These are phyloP conservation scores for Citrus sinensis DNA, from an alignment of 345 rosid genomes.

Conservation along the genomic window DNA sequence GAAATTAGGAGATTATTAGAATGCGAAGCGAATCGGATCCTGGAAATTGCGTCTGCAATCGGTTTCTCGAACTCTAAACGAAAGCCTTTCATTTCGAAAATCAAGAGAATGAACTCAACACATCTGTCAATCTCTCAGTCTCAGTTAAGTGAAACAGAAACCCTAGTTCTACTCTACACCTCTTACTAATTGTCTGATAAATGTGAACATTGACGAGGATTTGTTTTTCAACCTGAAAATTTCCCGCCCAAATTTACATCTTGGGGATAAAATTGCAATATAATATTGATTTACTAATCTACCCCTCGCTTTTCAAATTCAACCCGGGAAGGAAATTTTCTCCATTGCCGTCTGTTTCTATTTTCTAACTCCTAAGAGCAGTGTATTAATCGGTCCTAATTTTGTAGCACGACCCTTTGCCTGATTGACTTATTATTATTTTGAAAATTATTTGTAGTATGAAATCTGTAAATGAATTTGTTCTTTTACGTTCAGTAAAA, in stretches of 20 bases:
- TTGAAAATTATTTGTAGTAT: no score
- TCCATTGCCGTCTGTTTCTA: neutral
- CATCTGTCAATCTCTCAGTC: neutral
- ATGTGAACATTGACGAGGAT: neutral
- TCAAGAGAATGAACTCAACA: neutral
- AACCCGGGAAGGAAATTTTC: neutral
- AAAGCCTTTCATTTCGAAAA: conserved; percentile 24
- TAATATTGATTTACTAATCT: neutral
- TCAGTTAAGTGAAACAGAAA: neutral
- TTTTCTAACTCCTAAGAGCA: neutral
- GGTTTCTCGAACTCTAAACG: conserved; percentile 48
- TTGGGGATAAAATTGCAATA: no score
- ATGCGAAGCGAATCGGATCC: conserved; percentile 64
- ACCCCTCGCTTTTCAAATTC: neutral
- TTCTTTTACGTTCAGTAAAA: no score
- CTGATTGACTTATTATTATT: no score
- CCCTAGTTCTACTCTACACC: neutral
- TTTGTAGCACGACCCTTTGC: no score
- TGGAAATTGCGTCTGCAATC: conserved; percentile 63
- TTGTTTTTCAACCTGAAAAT: neutral
- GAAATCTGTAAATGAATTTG: no score
- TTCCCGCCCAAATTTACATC: conserved; percentile 6
- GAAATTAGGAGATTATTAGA: conserved; percentile 78
- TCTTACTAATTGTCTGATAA: no score
- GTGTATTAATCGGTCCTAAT: no score